These are phyloP conservation scores for Rhododendron ferrugineum DNA, from an alignment of 148 eudicot genomes.

Conservation along the genomic window DNA sequence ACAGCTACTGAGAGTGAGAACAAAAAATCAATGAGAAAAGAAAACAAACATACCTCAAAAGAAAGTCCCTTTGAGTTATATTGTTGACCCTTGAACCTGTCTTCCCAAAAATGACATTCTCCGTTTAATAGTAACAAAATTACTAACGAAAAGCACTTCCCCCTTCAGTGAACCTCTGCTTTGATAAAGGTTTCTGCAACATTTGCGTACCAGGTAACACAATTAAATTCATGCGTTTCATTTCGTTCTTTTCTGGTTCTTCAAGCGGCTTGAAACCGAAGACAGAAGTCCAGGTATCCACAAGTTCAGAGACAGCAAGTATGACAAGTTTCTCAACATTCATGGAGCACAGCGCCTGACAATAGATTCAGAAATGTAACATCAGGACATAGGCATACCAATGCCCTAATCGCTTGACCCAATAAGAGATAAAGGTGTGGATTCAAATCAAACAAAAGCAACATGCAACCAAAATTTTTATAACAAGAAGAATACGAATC, in stretches of 20 bases:
- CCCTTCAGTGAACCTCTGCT: slow-evolving; percentile 9
- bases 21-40: not conserved
- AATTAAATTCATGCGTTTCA: slow-evolving; percentile 45
- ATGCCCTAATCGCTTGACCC: not conserved
- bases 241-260: slow-evolving; percentile 39
- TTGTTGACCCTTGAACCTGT: not conserved
- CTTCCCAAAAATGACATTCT: not conserved
- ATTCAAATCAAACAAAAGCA: not conserved
- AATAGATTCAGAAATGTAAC: not conserved
- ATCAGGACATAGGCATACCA: not conserved
- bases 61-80: not conserved
- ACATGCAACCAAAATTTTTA: not conserved
- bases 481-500: not conserved
- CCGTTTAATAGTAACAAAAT: not conserved
- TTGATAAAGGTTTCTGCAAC: slow-evolving; percentile 49
- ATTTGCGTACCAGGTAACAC: slow-evolving; percentile 58
- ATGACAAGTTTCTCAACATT: slow-evolving; percentile 70
- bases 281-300: slow-evolving; percentile 68
- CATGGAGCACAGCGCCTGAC: slow-evolving; percentile 62
- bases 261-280: slow-evolving; percentile 73
- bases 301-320: slow-evolving; percentile 73
- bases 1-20: not conserved
- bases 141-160: not conserved
- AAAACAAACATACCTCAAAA: not conserved
- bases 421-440: not conserved